Base-by-base conservation (phyloP, 345 rosid genomes). In the Carallia brachiata region DNA sequence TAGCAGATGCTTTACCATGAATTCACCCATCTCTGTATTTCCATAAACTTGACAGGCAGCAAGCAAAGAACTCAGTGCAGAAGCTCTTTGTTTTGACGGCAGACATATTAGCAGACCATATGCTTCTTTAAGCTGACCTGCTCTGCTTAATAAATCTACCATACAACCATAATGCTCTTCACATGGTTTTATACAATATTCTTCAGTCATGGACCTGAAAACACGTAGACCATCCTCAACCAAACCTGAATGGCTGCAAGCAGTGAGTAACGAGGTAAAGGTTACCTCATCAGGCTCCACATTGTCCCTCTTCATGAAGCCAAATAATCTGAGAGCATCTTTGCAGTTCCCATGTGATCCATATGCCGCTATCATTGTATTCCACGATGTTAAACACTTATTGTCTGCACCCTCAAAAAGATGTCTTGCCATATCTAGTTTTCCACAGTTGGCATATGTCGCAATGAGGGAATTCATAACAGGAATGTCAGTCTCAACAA, bases 161-260 rank as follows among this genome's bases (percentile, higher is more conserved):
- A 79, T 55, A 63, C 80, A 79, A 7, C 62, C 52, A 34, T 72
- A 79, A 32, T 79, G 79, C 69, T 73, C 69, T 79, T 65, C 70
- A 17, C 73, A 28, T 9, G 75, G 75, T 56, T 34, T 47, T 12
- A 69, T 39, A 30, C 31, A 27, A 52, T 72, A 75, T 30, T 80
- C 80, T 66, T 73, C 70, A 23, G 61, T 69, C 77, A 80, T 80
- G 64, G 73, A 52, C 34, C 53, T 80, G 60, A 73, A 80, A 15
- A 58, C 59, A 48, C 16, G 59, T 53, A 79, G 39, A 48, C 83
- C 83, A 23, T 79, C 80, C 55, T 75, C 75, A 47, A 79, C 74
- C 71, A 79, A 55, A 15, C 83, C 80, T 4, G 83, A 79, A 36
- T 75, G 83, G 63, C 83, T 79, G 70, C 83, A 79, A 30, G 83